Conservation (phyloP, 1,139 yeast genomes). For the Scheffersomyces parashehatae region DNA sequence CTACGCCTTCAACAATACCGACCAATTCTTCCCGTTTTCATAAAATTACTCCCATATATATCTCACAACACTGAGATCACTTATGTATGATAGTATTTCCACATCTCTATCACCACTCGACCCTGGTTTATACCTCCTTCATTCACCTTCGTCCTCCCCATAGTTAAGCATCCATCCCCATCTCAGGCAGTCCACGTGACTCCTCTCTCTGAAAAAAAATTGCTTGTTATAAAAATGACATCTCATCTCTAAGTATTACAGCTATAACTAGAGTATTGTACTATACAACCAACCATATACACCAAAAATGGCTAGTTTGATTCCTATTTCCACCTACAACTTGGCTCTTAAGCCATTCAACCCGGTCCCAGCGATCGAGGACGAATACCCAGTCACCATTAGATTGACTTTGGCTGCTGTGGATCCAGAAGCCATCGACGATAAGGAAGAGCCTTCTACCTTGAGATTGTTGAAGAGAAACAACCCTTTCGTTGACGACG, state of each 20-base stretch:
- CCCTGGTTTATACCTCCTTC: background rate
- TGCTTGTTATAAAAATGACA: constrained; percentile 5
- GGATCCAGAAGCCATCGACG: constrained; percentile 82
- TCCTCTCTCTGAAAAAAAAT: constrained; percentile 1
- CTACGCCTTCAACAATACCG: too few species aligned
- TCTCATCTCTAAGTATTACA: constrained; percentile 2
- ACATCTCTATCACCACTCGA: too few species aligned
- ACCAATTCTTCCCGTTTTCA: too few species aligned
- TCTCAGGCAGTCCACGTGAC: constrained; percentile 9
- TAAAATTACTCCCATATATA: background rate
- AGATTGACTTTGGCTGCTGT: constrained; percentile 94
- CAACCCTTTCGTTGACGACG: constrained; percentile 52
- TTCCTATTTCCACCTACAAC: constrained; percentile 85
- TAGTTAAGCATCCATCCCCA: too few species aligned
- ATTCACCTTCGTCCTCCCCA: background rate
- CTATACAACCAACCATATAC: background rate
- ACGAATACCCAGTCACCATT: constrained; percentile 84
- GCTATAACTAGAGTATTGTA: too few species aligned
- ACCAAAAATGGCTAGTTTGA: constrained; percentile 56
- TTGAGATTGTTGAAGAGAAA: constrained; percentile 82
- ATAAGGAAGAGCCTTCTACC: constrained; percentile 83
- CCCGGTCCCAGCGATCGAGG: constrained; percentile 84
- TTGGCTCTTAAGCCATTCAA: constrained; percentile 81
- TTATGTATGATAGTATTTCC: too few species aligned
- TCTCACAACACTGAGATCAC: background rate